Percentiles rank a stretch among this genome's conserved stretches.
Evolutionary conservation across 169 alveolate species (phyloP).

Genomic region (Fabrea salina): DNA sequence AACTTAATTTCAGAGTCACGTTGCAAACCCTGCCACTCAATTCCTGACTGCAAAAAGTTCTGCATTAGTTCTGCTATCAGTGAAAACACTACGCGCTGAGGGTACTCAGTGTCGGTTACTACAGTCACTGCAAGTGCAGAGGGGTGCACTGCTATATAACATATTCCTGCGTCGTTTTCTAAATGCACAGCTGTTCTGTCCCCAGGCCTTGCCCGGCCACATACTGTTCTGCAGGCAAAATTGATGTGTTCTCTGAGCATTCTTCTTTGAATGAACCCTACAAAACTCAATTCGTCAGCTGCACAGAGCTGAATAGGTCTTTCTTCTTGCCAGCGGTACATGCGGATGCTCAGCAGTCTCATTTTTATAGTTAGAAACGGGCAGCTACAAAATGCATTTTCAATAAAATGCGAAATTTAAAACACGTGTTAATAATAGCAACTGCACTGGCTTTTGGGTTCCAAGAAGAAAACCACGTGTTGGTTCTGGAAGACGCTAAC

Average conservation of each 20-base stretch:
- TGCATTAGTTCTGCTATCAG: constrained; percentile 27
- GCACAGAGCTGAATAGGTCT: constrained; percentile 69
- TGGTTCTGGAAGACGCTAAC: too few relatives aligned
- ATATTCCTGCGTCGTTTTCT: constrained; percentile 57
- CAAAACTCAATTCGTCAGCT: constrained; percentile 48
- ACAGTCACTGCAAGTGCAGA: constrained; percentile 57
- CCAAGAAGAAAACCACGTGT: too few relatives aligned
- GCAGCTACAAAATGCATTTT: too few relatives aligned
- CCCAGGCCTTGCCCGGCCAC: constrained; percentile 64
- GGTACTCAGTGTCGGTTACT: constrained; percentile 64
- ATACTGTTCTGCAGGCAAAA: constrained; percentile 57
- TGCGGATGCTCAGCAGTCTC: constrained; percentile 73
- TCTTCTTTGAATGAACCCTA: constrained; percentile 49
- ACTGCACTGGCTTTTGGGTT: too few relatives aligned
- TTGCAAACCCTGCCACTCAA: constrained; percentile 28
- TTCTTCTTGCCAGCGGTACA: constrained; percentile 79
- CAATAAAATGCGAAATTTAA: too few relatives aligned
- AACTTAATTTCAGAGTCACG: constrained; percentile 21
- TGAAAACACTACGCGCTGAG: constrained; percentile 64
- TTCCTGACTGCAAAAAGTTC: constrained; percentile 36
- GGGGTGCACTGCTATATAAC: constrained; percentile 53
- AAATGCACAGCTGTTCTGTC: constrained; percentile 53
- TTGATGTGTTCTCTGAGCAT: constrained; percentile 58
- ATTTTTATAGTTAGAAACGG: constrained; percentile 45
- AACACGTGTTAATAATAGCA: too few relatives aligned